Percentiles rank a stretch among this genome's conserved stretches.
phyloP scores from a whole-genome alignment of 1,284 basidiomycete species.

The Xerocomus nothofagi region DNA sequence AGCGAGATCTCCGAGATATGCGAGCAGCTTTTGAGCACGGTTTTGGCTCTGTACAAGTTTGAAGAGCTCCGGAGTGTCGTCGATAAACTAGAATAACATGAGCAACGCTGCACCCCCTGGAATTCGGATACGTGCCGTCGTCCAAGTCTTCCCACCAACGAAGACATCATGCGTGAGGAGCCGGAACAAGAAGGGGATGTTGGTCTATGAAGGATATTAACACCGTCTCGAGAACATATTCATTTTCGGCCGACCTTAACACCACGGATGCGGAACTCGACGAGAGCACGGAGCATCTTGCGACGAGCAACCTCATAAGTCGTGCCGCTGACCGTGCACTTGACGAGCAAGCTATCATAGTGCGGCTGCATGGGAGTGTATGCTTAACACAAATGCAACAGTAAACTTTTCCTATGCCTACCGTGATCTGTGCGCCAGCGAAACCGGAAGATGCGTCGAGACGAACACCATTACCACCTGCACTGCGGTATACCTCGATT shows the following conservation, averaged over 20 bases:
- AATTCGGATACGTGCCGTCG: constrained; percentile 60
- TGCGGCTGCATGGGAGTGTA: constrained; percentile 63
- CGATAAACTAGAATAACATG: constrained; percentile 76
- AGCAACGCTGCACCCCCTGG: constrained; percentile 2
- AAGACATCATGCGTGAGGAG: constrained; percentile 98
- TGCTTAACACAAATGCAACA: background rate
- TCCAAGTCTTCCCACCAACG: constrained; percentile 97
- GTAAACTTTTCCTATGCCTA: constrained; percentile 36
- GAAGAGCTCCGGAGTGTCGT: constrained; percentile 98
- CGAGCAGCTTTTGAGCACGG: constrained; percentile 95
- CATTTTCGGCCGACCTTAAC: constrained; percentile 70
- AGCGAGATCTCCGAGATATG: constrained; percentile 96
- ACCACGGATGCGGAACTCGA: constrained; percentile 99
- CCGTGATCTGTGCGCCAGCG: constrained; percentile 98
- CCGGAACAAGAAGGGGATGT: constrained; percentile 99
- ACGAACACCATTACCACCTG: constrained; percentile 98
- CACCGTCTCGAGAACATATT: background rate
- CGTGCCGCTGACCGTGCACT: constrained; percentile 94
- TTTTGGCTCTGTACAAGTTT: constrained; percentile 98
- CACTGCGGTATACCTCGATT: constrained; percentile 98
- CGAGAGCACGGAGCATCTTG: constrained; percentile 98
- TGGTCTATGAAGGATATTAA: constrained; percentile 61
- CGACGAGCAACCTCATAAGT: constrained; percentile 98
- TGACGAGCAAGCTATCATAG: constrained; percentile 98
- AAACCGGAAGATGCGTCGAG: constrained; percentile 98